Conservation (phyloP, 2,329 filamentous ascomycete species). For the Aspergillus pseudoterreus region DNA sequence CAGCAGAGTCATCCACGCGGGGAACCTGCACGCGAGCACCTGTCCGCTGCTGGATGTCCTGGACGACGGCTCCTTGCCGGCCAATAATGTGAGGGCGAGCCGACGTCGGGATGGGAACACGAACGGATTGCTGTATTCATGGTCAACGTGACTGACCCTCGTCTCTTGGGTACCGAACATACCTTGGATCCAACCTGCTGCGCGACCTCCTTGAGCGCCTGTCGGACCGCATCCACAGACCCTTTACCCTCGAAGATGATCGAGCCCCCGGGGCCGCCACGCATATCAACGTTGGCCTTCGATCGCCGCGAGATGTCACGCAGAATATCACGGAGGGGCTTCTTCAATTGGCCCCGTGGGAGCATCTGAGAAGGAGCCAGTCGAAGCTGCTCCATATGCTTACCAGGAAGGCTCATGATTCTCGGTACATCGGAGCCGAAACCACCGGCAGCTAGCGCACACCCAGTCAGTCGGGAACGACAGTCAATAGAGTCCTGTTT, state of each 20-base stretch:
- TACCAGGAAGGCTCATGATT: slow-evolving; percentile 74
- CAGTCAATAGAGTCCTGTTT: too few species aligned
- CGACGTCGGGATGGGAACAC: slow-evolving; percentile 77
- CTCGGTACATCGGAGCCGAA: slow-evolving; percentile 43
- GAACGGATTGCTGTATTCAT: slow-evolving; percentile 57
- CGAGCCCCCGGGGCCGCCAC: slow-evolving; percentile 65
- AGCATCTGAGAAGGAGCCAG: slow-evolving; percentile 74
- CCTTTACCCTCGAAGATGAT: slow-evolving; percentile 83
- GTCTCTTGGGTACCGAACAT: slow-evolving; percentile 24
- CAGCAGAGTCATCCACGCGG: slow-evolving; percentile 64
- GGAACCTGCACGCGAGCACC: slow-evolving; percentile 89
- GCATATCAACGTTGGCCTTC: slow-evolving; percentile 78
- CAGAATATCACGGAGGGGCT: slow-evolving; percentile 77
- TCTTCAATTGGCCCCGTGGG: slow-evolving; percentile 73
- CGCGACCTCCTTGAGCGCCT: slow-evolving; percentile 85
- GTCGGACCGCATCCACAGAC: slow-evolving; percentile 75
- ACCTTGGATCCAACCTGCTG: slow-evolving; percentile 85
- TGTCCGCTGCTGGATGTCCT: slow-evolving; percentile 82
- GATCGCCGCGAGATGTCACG: slow-evolving; percentile 91
- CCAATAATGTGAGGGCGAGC: slow-evolving; percentile 89
- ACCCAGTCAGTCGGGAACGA: slow-evolving; percentile 13
- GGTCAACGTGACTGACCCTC: slow-evolving; percentile 3
- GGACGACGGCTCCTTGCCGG: slow-evolving; percentile 83
- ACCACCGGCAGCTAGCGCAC: slow-evolving; percentile 30
- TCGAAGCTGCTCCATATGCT: slow-evolving; percentile 71